Conservation (phyloP, 1,284 basidiomycete genomes). For the Schizophyllum commune region DNA sequence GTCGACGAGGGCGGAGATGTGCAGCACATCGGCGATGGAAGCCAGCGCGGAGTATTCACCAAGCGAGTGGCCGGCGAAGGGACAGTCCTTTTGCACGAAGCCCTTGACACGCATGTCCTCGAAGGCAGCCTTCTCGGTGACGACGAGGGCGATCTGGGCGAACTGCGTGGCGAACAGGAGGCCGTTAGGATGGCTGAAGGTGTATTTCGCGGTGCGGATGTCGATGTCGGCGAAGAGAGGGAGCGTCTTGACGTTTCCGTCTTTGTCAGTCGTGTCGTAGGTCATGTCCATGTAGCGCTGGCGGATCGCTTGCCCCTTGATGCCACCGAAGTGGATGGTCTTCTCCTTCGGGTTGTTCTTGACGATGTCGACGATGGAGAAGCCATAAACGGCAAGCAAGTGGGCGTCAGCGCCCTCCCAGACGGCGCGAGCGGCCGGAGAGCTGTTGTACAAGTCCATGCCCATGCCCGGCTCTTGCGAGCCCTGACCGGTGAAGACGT, state of each 20-base stretch:
- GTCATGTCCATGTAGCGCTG: constrained; percentile 99
- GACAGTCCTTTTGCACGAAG: constrained; percentile 85
- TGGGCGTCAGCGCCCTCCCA: constrained; percentile 97
- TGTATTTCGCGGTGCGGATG: constrained; percentile 88
- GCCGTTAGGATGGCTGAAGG: constrained; percentile 94
- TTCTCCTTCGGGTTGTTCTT: constrained; percentile 96
- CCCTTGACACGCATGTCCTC: constrained; percentile 98
- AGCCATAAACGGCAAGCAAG: constrained; percentile 90
- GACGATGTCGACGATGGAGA: constrained; percentile 98
- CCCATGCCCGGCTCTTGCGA: constrained; percentile 99
- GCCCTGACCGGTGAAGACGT: constrained; percentile 98
- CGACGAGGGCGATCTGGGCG: constrained; percentile 95
- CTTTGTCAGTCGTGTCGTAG: constrained; percentile 94
- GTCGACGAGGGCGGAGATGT: constrained; percentile 93
- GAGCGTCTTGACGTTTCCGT: constrained; percentile 89
- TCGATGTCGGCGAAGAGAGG: constrained; percentile 93
- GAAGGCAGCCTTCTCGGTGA: constrained; percentile 96
- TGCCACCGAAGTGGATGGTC: constrained; percentile 98
- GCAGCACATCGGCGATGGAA: constrained; percentile 92
- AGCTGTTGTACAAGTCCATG: constrained; percentile 94
- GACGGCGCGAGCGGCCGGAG: constrained; percentile 89
- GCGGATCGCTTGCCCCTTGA: constrained; percentile 96
- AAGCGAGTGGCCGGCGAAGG: constrained; percentile 96
- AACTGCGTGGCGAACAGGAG: constrained; percentile 97
- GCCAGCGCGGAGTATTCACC: constrained; percentile 98